These are phyloP conservation scores for Nemania sp. DNA, from an alignment of 2,329 filamentous ascomycete species.

Conservation along the genomic window DNA sequence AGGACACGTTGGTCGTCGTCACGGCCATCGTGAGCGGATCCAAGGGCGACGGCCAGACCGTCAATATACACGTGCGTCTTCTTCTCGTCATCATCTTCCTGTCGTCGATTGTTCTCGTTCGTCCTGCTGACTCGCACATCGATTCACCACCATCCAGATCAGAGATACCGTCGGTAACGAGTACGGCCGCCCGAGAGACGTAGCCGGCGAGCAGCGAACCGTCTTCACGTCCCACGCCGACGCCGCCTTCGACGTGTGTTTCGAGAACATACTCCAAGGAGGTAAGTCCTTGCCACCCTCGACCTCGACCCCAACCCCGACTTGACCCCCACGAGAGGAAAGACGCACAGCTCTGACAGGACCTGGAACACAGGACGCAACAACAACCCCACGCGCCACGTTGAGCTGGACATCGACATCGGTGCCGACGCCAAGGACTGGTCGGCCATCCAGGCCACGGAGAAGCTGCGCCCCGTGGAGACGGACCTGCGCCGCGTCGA, in stretches of 20 bases:
- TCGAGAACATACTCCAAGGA: slow-evolving; percentile 78
- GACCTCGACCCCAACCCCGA: neutral
- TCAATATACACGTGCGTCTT: slow-evolving; percentile 85
- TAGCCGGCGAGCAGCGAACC: slow-evolving; percentile 88
- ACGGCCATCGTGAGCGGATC: slow-evolving; percentile 85
- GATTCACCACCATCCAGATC: slow-evolving; percentile 67
- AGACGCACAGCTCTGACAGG: slow-evolving; percentile 29
- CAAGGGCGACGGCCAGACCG: slow-evolving; percentile 87
- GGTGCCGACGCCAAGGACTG: slow-evolving; percentile 98
- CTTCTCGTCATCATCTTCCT: too few species aligned
- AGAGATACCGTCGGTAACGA: slow-evolving; percentile 95
- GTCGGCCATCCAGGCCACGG: slow-evolving; percentile 91
- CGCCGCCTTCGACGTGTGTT: slow-evolving; percentile 94
- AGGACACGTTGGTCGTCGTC: slow-evolving; percentile 92
- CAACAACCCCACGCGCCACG: slow-evolving; percentile 64
- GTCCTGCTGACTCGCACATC: too few species aligned
- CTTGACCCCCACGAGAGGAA: neutral
- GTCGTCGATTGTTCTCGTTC: neutral
- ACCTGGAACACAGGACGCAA: slow-evolving; percentile 39
- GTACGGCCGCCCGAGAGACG: slow-evolving; percentile 88
- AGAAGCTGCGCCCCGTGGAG: slow-evolving; percentile 98
- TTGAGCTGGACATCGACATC: slow-evolving; percentile 95
- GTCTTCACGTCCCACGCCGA: slow-evolving; percentile 93
- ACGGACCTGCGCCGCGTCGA: slow-evolving; percentile 91
- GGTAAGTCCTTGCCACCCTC: slow-evolving; percentile 57